Conservation (phyloP, 2,329 filamentous ascomycete genomes). For the Fusarium pseudoanthophilum region DNA sequence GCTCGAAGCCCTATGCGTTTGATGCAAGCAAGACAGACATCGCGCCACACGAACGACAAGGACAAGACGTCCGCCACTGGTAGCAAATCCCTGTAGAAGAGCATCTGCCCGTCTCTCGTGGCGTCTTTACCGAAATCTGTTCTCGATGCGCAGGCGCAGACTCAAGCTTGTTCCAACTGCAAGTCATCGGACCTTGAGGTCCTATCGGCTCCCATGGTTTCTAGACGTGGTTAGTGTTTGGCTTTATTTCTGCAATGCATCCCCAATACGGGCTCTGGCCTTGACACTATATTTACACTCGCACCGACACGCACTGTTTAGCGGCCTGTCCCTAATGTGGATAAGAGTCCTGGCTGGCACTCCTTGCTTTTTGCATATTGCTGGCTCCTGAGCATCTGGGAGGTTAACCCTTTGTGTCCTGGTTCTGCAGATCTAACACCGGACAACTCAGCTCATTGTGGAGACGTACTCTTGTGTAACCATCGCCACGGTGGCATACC, state of each 20-base stretch:
- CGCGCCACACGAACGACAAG: constrained; percentile 15
- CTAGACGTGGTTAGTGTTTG: not conserved
- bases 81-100: constrained; percentile 19
- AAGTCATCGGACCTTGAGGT: constrained; percentile 7
- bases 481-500: not conserved
- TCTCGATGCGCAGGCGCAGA: constrained; percentile 11
- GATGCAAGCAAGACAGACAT: constrained; percentile 21
- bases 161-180: constrained; percentile 1
- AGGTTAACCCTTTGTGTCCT: constrained; percentile 3
- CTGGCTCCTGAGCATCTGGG: not conserved
- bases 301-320: constrained; percentile 18
- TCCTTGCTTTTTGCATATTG: constrained; percentile 11
- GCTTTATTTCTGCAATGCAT: constrained; percentile 14
- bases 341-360: constrained; percentile 3
- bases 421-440: not conserved
- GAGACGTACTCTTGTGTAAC: constrained; percentile 13
- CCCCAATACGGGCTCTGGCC: constrained; percentile 18
- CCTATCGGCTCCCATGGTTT: constrained; percentile 24
- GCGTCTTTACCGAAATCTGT: constrained; percentile 13
- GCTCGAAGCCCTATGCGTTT: not conserved
- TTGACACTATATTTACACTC: constrained; percentile 36
- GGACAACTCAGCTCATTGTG: constrained; percentile 5
- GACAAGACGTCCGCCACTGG: constrained; percentile 6
- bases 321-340: not conserved
- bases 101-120: constrained; percentile 20